Conservation (phyloP, 306 rosid species). For the Medicago truncatula region MtrunA17r5.0-ANR NC_053048.1:39222001-39222500, state of each 20-base stretch:
- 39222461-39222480: constrained; percentile 63
- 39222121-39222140: not conserved
- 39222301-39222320: constrained; percentile 39
- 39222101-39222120: not conserved
- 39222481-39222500: constrained; percentile 51
- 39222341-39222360: constrained; percentile 40
- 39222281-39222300: constrained; percentile 47
- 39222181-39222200: not conserved
- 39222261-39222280: constrained; percentile 22
- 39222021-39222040: not conserved
- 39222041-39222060: not conserved
- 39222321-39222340: constrained; percentile 39
- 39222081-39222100: not conserved
- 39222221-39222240: constrained; percentile 23
- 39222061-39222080: not conserved
- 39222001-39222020: not conserved
- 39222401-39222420: constrained; percentile 86
- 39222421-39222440: constrained; percentile 58
- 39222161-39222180: not conserved
- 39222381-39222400: constrained; percentile 70
- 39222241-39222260: constrained; percentile 36
- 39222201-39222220: constrained; percentile 2
- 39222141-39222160: not conserved
- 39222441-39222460: constrained; percentile 69
- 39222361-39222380: constrained; percentile 38